These are phyloP conservation scores for Hyaloperonospora arabidopsidis DNA, from an alignment of 352 stramenopile genomes.

Conservation along the genomic window DNA sequence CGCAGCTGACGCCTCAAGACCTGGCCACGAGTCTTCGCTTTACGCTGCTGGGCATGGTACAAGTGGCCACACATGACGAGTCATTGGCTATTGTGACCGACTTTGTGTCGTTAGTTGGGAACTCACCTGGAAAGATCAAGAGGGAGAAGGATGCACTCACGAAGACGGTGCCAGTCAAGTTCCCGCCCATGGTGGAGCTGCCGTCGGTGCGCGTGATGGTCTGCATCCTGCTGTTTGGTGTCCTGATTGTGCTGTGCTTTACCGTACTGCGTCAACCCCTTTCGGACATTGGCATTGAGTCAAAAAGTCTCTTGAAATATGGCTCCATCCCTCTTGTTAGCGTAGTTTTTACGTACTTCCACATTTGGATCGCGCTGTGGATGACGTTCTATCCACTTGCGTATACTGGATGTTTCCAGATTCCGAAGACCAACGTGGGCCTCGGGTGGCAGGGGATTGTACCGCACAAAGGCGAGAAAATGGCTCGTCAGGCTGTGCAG, in stretches of 20 bases:
- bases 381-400: conserved; percentile 97
- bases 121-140: conserved; percentile 16
- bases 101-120: conserved; percentile 50
- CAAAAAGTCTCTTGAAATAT: conserved; percentile 64
- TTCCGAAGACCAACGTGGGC: conserved; percentile 84
- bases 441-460: conserved; percentile 97
- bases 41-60: conserved; percentile 80
- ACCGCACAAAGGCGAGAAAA: conserved; percentile 94
- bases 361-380: conserved; percentile 94
- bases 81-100: conserved; percentile 69
- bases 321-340: conserved; percentile 81
- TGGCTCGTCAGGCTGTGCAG: conserved; percentile 90
- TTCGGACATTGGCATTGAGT: conserved; percentile 44
- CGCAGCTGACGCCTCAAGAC: conserved; percentile 43
- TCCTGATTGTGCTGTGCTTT: conserved; percentile 57
- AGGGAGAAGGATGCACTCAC: conserved; percentile 6
- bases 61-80: conserved; percentile 60
- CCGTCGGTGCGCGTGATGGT: conserved; percentile 54
- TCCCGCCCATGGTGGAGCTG: conserved; percentile 76
- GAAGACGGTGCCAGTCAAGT: conserved; percentile 47
- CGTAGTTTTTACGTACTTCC: conserved; percentile 89
- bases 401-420: conserved; percentile 87
- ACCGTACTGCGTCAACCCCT: conserved; percentile 63
- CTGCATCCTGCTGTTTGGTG: conserved; percentile 41
- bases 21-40: conserved; percentile 76